A percentile compares a stretch with the other conserved stretches of the same genome.
phyloP scores from a whole-genome alignment of 2,329 filamentous ascomycete species.

The Volutella citrinella region DNA sequence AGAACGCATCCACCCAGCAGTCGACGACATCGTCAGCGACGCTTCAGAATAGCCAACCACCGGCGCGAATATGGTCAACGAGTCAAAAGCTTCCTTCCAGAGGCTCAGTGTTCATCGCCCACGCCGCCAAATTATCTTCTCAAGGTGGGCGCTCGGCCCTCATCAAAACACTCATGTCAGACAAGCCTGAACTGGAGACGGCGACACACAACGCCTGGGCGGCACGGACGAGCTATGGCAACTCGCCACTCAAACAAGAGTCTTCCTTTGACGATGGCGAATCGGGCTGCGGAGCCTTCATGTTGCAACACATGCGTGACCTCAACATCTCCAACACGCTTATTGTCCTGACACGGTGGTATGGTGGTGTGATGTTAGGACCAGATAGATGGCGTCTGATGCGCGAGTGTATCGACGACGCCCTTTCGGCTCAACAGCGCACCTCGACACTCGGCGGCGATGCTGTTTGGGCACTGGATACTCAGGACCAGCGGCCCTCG shows the following conservation, averaged over 20 bases:
- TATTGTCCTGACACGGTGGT: slow-evolving; percentile 61
- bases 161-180: slow-evolving; percentile 46
- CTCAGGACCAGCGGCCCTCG: slow-evolving; percentile 45
- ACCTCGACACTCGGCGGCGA: slow-evolving; percentile 41
- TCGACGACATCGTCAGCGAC: slow-evolving; percentile 16
- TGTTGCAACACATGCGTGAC: slow-evolving; percentile 53
- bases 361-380: slow-evolving; percentile 59
- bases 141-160: slow-evolving; percentile 41
- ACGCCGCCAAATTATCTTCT: slow-evolving; percentile 37
- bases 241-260: slow-evolving; percentile 42
- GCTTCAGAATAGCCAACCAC: slow-evolving; percentile 14
- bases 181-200: slow-evolving; percentile 47
- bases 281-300: slow-evolving; percentile 53
- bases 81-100: slow-evolving; percentile 51
- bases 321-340: slow-evolving; percentile 48
- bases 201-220: slow-evolving; percentile 60
- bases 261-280: slow-evolving; percentile 62
- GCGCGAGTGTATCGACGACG: slow-evolving; percentile 53
- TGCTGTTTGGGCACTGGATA: slow-evolving; percentile 59
- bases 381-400: slow-evolving; percentile 62
- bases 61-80: slow-evolving; percentile 43
- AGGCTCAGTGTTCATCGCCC: slow-evolving; percentile 56
- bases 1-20: slow-evolving; percentile 10
- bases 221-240: slow-evolving; percentile 33
- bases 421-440: slow-evolving; percentile 47